Evolutionary conservation across 2,329 filamentous ascomycete species (phyloP).

Genomic region (Colletotrichum eleusines): DNA sequence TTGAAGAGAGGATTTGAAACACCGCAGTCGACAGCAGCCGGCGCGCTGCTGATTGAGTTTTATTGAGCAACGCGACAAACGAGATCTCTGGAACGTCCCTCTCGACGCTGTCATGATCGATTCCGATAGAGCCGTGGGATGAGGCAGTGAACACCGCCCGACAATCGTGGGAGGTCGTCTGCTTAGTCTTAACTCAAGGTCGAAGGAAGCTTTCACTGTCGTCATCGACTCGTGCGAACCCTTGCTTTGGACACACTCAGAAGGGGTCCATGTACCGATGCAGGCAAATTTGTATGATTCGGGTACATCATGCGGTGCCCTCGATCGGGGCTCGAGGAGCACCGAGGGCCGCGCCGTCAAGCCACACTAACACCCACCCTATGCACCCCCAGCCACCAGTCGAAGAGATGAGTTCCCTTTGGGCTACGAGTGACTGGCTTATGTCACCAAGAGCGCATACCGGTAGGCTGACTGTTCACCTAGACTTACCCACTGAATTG

Average conservation of each 20-base stretch:
- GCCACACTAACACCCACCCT: slow-evolving; percentile 12
- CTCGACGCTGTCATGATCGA: slow-evolving; percentile 19
- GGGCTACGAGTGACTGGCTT: neutral
- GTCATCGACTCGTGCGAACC: slow-evolving; percentile 39
- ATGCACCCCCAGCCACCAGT: slow-evolving; percentile 10
- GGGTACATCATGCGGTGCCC: slow-evolving; percentile 18
- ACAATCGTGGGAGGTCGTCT: neutral
- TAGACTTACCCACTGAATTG: slow-evolving; percentile 14
- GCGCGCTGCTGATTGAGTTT: neutral
- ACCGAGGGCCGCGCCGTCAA: slow-evolving; percentile 28
- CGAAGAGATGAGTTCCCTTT: neutral
- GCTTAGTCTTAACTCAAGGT: slow-evolving; percentile 23
- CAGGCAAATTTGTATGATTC: slow-evolving; percentile 18
- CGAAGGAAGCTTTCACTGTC: slow-evolving; percentile 30
- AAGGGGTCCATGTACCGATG: slow-evolving; percentile 27
- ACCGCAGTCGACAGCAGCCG: neutral
- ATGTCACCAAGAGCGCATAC: slow-evolving; percentile 1
- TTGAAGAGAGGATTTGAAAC: slow-evolving; percentile 27
- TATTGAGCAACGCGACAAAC: neutral
- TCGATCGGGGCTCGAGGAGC: slow-evolving; percentile 33
- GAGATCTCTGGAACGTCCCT: neutral
- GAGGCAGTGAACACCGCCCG: neutral
- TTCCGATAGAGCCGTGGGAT: neutral
- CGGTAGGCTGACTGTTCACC: too few species aligned
- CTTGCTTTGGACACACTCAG: neutral